Conservation (phyloP, 306 rosid genomes). For the Trichosanthes truncata region DNA sequence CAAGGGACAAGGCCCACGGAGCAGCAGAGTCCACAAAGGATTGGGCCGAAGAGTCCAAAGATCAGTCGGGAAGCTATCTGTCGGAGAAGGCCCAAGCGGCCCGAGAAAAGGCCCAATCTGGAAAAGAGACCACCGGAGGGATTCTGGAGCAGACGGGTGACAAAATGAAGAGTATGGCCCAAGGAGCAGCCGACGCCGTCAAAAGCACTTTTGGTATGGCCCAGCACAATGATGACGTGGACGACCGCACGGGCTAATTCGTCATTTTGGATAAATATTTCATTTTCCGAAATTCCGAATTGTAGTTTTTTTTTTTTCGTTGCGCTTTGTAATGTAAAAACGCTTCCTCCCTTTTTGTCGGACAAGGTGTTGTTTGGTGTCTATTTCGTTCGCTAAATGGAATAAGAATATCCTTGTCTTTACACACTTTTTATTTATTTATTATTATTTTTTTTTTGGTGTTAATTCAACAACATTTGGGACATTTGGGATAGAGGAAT, state of each 20-base stretch:
- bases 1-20: constrained; percentile 16
- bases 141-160: constrained; percentile 47
- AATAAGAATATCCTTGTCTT: not conserved
- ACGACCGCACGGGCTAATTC: not conserved
- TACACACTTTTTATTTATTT: no score
- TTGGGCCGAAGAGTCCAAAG: constrained; percentile 14
- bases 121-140: constrained; percentile 27
- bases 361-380: not conserved
- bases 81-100: constrained; percentile 17
- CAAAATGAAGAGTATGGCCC: constrained; percentile 39
- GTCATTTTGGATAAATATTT: not conserved
- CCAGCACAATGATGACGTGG: not conserved
- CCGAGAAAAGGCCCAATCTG: constrained; percentile 20
- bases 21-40: constrained; percentile 16
- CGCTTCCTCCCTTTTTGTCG: no score
- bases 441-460: no score
- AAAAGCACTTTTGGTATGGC: constrained; percentile 53
- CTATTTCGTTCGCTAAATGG: not conserved
- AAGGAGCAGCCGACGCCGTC: constrained; percentile 38
- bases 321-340: no score
- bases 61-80: constrained; percentile 15
- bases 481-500: no score
- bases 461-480: no score
- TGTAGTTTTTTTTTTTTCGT: not conserved
- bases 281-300: not conserved